Conservation (phyloP, 495 filamentous ascomycete genomes). For the Xylaria longipes region DNA sequence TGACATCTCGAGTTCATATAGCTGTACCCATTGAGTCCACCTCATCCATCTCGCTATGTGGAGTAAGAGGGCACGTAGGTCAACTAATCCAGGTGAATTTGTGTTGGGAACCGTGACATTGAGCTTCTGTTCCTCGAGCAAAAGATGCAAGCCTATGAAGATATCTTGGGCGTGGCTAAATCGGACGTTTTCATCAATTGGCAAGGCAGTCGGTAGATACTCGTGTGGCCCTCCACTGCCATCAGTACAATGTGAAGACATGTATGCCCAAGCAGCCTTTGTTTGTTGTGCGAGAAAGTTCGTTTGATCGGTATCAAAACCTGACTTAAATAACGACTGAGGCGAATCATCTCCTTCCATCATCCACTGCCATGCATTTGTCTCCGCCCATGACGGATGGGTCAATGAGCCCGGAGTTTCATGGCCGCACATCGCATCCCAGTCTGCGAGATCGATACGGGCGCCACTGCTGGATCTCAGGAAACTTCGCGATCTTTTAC, state of each 20-base stretch:
- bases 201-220: conserved; percentile 66
- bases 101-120: conserved; percentile 66
- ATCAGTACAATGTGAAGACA: conserved; percentile 60
- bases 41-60: conserved; percentile 86
- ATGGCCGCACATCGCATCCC: conserved; percentile 46
- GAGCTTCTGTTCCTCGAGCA: conserved; percentile 88
- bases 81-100: conserved; percentile 55
- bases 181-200: conserved; percentile 59
- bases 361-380: conserved; percentile 76
- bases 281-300: conserved; percentile 54
- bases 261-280: conserved; percentile 49
- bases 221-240: conserved; percentile 59
- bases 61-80: conserved; percentile 73
- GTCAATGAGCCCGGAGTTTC: conserved; percentile 57
- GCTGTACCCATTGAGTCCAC: conserved; percentile 74
- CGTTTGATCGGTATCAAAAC: conserved; percentile 33
- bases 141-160: conserved; percentile 79
- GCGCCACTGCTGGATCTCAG: conserved; percentile 41
- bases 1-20: conserved; percentile 68
- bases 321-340: conserved; percentile 31
- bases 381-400: conserved; percentile 70
- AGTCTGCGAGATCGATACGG: conserved; percentile 42
- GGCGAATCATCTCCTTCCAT: conserved; percentile 59
- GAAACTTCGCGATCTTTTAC: conserved; percentile 37
- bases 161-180: conserved; percentile 68